Evolutionary conservation across 2,329 filamentous ascomycete species (phyloP), one percentile per base, ranked within the genome.

Genomic region (Nigrospora oryzae): DNA sequence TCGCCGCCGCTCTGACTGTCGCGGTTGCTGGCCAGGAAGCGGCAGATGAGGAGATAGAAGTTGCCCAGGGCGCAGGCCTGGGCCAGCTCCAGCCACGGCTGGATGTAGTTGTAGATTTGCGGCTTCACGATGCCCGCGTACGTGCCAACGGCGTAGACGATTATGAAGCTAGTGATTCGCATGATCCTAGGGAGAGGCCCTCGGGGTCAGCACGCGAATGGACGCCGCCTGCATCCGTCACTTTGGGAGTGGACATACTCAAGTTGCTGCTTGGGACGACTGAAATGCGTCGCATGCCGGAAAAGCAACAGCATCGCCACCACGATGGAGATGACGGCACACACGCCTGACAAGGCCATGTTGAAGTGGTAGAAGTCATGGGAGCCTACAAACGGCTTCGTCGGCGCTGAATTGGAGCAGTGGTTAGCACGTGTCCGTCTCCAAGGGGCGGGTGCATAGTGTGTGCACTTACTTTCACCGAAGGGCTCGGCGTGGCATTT

Each of bases 1-100:
- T 28, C 23, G 23, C 23, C 23, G 23, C 23, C 10, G 23, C 23
- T 7, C 23, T 10, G 8, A 56, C 6, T 28, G 23, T 28, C 23
- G 23, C 23, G 23, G 23, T 28, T 28, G 23, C 23, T 28, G 23
- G 58, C 63, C 5, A 72, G 53, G 40, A 63, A 70, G 38, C 67
- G 66, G 50, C 64, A 68, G 35, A 71, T 56, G 28, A 72, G 59
- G 11, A 72, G 56, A 48, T 70, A 69, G 51, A 72, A 72, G 11
- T 60, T 58, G n/a, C 60, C 62, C 2, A 74, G 52, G 11, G 67
- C 65, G 28, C 68, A 52, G 5, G 61, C 55, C 53, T 73, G 63
- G 46, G 65, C 59, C 6, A 68, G 47, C 17, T 66, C 62, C 19
- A 65, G 51, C 54, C 65, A 65, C 3, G 64, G 60, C 30, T 60